Evolutionary conservation across 371 early-diverging fungal species (phyloP).

Genomic region (Rhizopus arrhizus): DNA sequence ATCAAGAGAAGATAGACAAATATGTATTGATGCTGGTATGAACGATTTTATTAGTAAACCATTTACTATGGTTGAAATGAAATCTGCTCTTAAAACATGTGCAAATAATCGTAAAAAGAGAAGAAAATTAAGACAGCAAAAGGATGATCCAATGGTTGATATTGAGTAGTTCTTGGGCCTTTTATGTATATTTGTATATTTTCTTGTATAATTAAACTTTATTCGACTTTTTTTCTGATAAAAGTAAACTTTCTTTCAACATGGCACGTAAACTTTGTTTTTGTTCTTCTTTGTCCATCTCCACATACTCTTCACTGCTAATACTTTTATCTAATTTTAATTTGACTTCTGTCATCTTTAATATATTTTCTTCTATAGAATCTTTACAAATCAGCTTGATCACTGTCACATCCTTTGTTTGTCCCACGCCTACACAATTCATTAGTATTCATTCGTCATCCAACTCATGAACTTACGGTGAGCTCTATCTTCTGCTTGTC

Average conservation of each 20-base stretch:
- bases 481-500: slow-evolving; percentile 92
- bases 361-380: slow-evolving; percentile 79
- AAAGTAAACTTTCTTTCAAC: slow-evolving; percentile 13
- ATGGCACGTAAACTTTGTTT: slow-evolving; percentile 20
- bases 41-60: slow-evolving; percentile 67
- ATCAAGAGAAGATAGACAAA: slow-evolving; percentile 59
- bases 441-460: background rate
- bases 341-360: slow-evolving; percentile 69
- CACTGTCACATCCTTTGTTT: slow-evolving; percentile 83
- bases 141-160: slow-evolving; percentile 31
- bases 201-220: slow-evolving; percentile 3
- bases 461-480: slow-evolving; percentile 58
- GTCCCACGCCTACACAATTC: slow-evolving; percentile 76
- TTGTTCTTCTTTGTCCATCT: slow-evolving; percentile 12
- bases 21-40: slow-evolving; percentile 66
- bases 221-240: slow-evolving; percentile 8
- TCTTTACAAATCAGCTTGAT: slow-evolving; percentile 71
- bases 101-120: slow-evolving; percentile 28
- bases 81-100: slow-evolving; percentile 42
- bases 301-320: slow-evolving; percentile 12
- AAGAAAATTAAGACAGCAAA: slow-evolving; percentile 34
- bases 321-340: slow-evolving; percentile 68
- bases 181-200: background rate
- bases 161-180: slow-evolving; percentile 10
- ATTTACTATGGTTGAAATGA: slow-evolving; percentile 60